Conservation (phyloP, 2,329 filamentous ascomycete genomes). For the Sphaerulina vaccinii region DNA sequence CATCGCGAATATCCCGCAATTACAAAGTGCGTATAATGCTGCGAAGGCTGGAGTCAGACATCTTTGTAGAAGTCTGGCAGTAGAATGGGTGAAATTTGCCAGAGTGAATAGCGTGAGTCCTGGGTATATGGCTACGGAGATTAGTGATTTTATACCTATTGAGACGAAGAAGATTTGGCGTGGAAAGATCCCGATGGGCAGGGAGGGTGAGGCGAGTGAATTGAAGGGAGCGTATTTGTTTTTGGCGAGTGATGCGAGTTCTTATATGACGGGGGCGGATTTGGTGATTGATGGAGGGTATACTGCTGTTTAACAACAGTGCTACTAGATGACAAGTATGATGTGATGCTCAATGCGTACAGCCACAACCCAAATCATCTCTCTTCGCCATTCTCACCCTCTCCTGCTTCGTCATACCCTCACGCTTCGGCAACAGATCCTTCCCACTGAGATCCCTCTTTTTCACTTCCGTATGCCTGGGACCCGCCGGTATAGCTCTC, state of each 20-base stretch:
- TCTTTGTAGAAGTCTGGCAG: constrained; percentile 55
- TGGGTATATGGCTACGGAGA: constrained; percentile 57
- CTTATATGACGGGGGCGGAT: constrained; percentile 37
- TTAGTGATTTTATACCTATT: constrained; percentile 49
- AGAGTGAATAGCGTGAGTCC: constrained; percentile 57
- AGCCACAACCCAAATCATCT: constrained; percentile 11
- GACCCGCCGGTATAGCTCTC: background rate
- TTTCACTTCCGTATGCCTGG: background rate
- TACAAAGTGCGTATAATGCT: too few species aligned
- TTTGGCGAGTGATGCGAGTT: constrained; percentile 36
- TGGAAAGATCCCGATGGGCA: constrained; percentile 52
- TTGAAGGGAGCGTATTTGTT: constrained; percentile 38
- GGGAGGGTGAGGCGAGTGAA: constrained; percentile 35
- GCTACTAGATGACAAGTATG: background rate
- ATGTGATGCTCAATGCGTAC: constrained; percentile 2
- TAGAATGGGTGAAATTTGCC: constrained; percentile 58
- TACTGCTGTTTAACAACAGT: background rate
- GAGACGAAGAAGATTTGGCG: constrained; percentile 50
- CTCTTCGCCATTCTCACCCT: constrained; percentile 10
- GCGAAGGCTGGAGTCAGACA: constrained; percentile 58
- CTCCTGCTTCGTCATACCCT: constrained; percentile 5
- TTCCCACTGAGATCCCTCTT: constrained; percentile 12
- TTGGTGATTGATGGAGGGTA: constrained; percentile 38
- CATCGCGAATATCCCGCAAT: constrained; percentile 39
- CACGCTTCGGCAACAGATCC: constrained; percentile 5